A percentile compares a stretch with the other conserved stretches of the same genome.
Evolutionary conservation across 148 eudicot genomes (phyloP).

Genomic region (Simmondsia chinensis): DNA sequence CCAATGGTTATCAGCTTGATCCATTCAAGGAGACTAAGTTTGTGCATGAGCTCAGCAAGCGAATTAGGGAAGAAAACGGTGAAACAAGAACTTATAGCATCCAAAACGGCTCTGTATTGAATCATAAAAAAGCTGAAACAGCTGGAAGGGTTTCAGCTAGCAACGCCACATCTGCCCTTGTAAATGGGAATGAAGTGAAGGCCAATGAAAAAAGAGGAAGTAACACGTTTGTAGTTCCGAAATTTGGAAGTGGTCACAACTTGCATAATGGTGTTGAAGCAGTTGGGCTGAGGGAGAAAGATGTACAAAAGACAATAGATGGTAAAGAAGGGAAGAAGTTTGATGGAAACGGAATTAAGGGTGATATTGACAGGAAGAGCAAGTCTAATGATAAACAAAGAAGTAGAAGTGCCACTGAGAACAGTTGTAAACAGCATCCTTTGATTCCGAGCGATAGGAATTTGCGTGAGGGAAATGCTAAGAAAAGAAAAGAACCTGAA

Average conservation of each 20-base stretch:
- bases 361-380: constrained; percentile 7
- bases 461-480: constrained; percentile 11
- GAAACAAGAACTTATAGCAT: constrained; percentile 16
- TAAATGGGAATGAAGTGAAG: constrained; percentile 4
- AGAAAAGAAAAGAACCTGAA: constrained; percentile 31
- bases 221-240: not conserved
- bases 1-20: constrained; percentile 12
- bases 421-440: constrained; percentile 9
- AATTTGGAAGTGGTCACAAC: constrained; percentile 7
- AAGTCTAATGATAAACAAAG: constrained; percentile 9
- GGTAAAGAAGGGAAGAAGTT: constrained; percentile 17
- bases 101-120: constrained; percentile 6
- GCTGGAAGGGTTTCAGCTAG: constrained; percentile 10
- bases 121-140: constrained; percentile 8
- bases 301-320: no score
- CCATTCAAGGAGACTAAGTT: constrained; percentile 6
- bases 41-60: constrained; percentile 18
- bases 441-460: constrained; percentile 13
- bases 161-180: not conserved
- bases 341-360: constrained; percentile 14
- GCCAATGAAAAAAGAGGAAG: not conserved
- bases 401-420: constrained; percentile 7
- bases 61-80: constrained; percentile 21
- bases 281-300: no score
- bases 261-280: no score